Conservation (phyloP, 2,329 filamentous ascomycete species). For the Bipolaris zeicola region DNA sequence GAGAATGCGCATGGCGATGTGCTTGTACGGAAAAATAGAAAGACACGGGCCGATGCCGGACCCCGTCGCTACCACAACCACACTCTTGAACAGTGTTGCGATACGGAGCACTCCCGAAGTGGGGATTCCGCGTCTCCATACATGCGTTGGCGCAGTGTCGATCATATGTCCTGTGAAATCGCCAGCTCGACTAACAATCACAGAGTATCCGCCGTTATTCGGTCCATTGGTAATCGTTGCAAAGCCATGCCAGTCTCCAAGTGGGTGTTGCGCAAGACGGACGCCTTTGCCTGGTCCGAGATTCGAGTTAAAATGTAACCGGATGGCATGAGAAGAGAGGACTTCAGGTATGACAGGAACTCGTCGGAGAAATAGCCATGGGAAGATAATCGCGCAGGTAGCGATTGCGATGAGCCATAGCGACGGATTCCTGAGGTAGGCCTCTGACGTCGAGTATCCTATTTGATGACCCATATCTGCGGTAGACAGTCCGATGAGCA, state of each 20-base stretch:
- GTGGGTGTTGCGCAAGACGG: conserved; percentile 39
- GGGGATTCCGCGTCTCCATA: conserved; percentile 48
- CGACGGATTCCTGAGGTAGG: conserved; percentile 33
- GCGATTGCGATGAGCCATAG: conserved; percentile 74
- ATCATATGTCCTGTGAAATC: conserved; percentile 48
- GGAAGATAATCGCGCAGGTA: conserved; percentile 71
- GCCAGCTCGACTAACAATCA: conserved; percentile 47
- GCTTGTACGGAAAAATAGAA: conserved; percentile 57
- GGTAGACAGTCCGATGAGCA: conserved; percentile 34
- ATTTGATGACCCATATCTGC: conserved; percentile 28
- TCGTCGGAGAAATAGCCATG: conserved; percentile 75
- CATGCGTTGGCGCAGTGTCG: conserved; percentile 38
- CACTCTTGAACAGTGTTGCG: conserved; percentile 43
- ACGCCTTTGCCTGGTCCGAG: conserved; percentile 42
- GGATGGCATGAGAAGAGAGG: conserved; percentile 74
- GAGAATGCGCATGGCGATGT: conserved; percentile 65
- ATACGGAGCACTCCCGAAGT: conserved; percentile 46
- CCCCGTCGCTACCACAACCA: conserved; percentile 48
- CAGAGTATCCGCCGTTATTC: conserved; percentile 37
- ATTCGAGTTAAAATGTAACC: conserved; percentile 60
- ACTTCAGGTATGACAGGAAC: conserved; percentile 70
- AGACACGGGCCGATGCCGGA: conserved; percentile 52
- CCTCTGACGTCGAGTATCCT: conserved; percentile 19
- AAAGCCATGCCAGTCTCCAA: conserved; percentile 49
- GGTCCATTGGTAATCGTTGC: conserved; percentile 46